These are phyloP conservation scores for Silene noctiflora DNA, from an alignment of 179 eudicot species.

Conservation along the genomic window DNA sequence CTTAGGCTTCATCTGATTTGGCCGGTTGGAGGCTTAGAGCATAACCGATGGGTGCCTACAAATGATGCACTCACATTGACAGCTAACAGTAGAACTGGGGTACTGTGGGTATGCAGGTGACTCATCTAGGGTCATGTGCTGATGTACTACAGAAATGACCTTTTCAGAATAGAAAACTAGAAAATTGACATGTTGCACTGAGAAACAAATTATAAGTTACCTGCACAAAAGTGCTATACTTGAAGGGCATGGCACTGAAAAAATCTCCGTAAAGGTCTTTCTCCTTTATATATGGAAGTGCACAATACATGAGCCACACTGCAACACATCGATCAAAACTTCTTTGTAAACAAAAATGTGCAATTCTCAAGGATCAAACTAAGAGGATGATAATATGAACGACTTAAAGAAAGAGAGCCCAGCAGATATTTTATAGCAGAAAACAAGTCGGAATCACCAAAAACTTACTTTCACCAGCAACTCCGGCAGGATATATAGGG, in stretches of 20 bases:
- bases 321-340: constrained; percentile 27
- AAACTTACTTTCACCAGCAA: constrained; percentile 76
- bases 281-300: constrained; percentile 64
- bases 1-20: too few species aligned
- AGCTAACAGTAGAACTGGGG: background rate
- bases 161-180: background rate
- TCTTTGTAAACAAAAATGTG: constrained; percentile 2
- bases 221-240: constrained; percentile 60
- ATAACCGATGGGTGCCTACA: background rate
- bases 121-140: background rate
- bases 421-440: background rate
- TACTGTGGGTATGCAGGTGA: background rate
- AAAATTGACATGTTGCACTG: background rate
- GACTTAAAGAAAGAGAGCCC: background rate
- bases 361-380: background rate
- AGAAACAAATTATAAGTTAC: constrained; percentile 29
- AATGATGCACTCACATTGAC: background rate
- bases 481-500: constrained; percentile 65
- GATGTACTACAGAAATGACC: background rate
- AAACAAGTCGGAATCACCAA: background rate
- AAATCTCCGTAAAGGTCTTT: constrained; percentile 54
- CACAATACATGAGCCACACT: constrained; percentile 95
- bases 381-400: background rate
- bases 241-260: constrained; percentile 56
- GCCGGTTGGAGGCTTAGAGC: too few species aligned